Base-by-base conservation (phyloP, 208 protist species). In the Acanthamoeba lenticulata region DNA sequence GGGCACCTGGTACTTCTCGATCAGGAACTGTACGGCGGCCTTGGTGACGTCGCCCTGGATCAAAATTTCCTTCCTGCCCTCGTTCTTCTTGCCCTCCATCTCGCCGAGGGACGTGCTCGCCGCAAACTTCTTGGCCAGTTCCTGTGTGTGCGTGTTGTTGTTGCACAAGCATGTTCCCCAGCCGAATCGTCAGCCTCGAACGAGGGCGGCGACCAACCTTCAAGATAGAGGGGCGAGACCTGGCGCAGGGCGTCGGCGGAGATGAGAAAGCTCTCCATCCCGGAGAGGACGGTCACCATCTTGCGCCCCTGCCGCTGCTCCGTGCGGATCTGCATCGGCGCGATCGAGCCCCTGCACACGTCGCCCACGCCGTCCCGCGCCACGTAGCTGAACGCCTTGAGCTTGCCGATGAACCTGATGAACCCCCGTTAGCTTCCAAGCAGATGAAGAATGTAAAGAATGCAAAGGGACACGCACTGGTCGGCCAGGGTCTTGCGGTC, bases 281-380 rank as follows among this genome's bases (percentile, higher is more conserved):
- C 74, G 44, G 42, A 55, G 74, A 83, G 15, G 40, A 44, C 36
- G 44, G 74, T 83, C 24, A 83, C 44, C 36, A 83, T 38, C 74
- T 83, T 83, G 74, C 74, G 74, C 36, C 74, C 74, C 29, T 83
- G 74, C 21, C 74, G 74, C 44, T 83, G 74, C 40, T 83, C 74
- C 38, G 74, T 83, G 32, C 44, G 74, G 40, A 83, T 83, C 42
- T 34, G 32, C 44, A 83, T n/a, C 44, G 74, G 74, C 74, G 36
- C 44, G 24, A 83, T 52, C 17, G 40, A 13, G 24, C 74, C 74
- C 44, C 47, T 83, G 9, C 32, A 34, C 19, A 83, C 38, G 27
- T 83, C 74, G 1, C 42, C 24, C 42, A 42, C 36, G 19, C 42
- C 42, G 24, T 52, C 74, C 2, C 74, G 3, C 38, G 19, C 1